phyloP scores from a whole-genome alignment of 768 basidiomycete species.

The Rhizopogon vinicolor region DNA sequence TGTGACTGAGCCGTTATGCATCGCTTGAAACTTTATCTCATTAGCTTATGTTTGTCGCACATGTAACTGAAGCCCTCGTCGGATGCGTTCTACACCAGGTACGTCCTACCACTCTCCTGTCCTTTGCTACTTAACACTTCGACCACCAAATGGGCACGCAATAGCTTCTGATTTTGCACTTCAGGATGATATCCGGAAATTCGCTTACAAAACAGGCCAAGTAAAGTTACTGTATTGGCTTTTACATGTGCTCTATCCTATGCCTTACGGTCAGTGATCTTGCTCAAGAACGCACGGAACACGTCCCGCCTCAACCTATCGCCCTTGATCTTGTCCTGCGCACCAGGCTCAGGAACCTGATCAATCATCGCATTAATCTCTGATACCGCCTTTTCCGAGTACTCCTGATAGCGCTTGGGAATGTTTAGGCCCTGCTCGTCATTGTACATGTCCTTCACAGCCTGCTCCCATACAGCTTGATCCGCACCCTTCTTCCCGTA shows the following conservation, averaged over 20 bases:
- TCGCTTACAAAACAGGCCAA: background rate
- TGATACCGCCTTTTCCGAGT: constrained; percentile 32
- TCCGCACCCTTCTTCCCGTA: constrained; percentile 53
- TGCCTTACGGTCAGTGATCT: constrained; percentile 57
- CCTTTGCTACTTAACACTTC: too few relatives aligned
- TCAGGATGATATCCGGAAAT: background rate
- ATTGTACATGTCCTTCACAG: constrained; percentile 63
- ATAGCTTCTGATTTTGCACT: background rate
- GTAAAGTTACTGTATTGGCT: background rate
- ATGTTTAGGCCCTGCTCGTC: constrained; percentile 55
- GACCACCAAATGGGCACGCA: too few relatives aligned
- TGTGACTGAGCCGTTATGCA: background rate
- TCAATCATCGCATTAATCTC: constrained; percentile 64
- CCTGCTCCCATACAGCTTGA: constrained; percentile 41
- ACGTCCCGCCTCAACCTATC: constrained; percentile 57
- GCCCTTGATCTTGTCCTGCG: constrained; percentile 34
- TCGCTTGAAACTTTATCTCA: background rate
- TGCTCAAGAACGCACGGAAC: constrained; percentile 81
- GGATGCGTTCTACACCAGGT: too few relatives aligned
- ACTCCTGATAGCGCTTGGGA: constrained; percentile 68
- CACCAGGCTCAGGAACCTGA: constrained; percentile 56
- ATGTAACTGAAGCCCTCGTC: too few relatives aligned
- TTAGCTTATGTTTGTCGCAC: background rate
- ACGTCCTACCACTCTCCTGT: too few relatives aligned
- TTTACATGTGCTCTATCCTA: background rate